Conservation (phyloP, 441 rosid species). For the Populus trichocarpa region DNA sequence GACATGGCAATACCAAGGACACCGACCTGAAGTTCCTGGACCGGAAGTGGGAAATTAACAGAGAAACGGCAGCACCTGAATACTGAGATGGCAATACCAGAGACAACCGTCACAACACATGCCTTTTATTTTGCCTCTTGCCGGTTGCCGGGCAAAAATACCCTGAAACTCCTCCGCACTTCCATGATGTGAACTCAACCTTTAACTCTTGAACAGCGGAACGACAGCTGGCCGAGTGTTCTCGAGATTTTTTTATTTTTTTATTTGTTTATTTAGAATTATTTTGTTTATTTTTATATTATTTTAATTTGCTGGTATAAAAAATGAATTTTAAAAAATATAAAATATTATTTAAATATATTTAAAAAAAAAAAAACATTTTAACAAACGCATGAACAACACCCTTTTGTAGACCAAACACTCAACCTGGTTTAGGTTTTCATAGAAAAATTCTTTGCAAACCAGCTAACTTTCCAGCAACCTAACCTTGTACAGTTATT, state of each 20-base stretch:
- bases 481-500: not conserved
- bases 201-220: too few species aligned
- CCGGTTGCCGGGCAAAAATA: not conserved
- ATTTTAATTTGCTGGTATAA: too few species aligned
- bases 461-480: not conserved
- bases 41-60: not conserved
- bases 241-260: too few species aligned
- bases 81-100: not conserved
- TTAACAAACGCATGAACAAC: too few species aligned
- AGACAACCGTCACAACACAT: not conserved
- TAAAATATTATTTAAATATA: too few species aligned
- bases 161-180: not conserved
- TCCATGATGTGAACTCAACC: not conserved
- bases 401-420: too few species aligned
- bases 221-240: too few species aligned
- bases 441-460: not conserved
- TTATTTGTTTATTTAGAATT: too few species aligned
- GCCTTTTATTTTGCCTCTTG: not conserved
- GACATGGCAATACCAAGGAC: not conserved
- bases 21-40: not conserved
- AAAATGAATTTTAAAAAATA: too few species aligned
- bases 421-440: too few species aligned
- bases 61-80: not conserved
- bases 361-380: too few species aligned
- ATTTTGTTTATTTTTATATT: too few species aligned